Conservation (phyloP, 306 rosid genomes). For the Sesbania bispinosa region DNA sequence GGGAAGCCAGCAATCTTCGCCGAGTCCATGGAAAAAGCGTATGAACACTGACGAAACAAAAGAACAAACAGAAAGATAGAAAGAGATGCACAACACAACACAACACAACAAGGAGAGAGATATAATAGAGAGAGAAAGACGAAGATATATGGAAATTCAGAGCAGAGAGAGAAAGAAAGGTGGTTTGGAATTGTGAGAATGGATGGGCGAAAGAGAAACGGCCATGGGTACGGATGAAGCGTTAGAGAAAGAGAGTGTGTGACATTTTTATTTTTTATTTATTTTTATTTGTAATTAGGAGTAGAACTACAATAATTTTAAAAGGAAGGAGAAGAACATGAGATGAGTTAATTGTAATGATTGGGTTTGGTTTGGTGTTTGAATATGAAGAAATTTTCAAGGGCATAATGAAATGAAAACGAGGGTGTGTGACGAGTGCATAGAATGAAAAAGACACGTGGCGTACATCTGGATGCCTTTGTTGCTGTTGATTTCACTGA, state of each 20-base stretch:
- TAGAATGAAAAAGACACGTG: conserved; percentile 4
- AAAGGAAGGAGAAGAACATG: neutral
- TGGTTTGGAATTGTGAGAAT: conserved; percentile 43
- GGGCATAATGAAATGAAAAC: neutral
- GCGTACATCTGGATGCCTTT: neutral
- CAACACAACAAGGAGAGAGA: no score
- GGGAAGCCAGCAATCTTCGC: neutral
- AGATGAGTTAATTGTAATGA: neutral
- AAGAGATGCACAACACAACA: no score
- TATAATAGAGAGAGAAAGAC: neutral
- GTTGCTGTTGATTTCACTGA: neutral
- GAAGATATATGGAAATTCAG: neutral
- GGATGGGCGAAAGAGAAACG: conserved; percentile 40
- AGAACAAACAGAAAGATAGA: neutral
- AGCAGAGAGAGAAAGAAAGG: conserved; percentile 17
- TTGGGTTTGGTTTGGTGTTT: conserved; percentile 4
- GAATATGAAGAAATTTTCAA: neutral
- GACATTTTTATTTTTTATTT: neutral
- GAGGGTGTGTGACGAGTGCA: neutral
- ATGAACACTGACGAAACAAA: neutral
- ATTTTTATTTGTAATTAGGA: conserved; percentile 25
- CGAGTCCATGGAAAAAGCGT: conserved; percentile 22
- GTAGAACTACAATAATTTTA: no score
- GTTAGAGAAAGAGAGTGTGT: neutral
- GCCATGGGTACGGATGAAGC: conserved; percentile 39